Evolutionary conservation across 768 basidiomycete species (phyloP).

Genomic region (Mycena belliarum): DNA sequence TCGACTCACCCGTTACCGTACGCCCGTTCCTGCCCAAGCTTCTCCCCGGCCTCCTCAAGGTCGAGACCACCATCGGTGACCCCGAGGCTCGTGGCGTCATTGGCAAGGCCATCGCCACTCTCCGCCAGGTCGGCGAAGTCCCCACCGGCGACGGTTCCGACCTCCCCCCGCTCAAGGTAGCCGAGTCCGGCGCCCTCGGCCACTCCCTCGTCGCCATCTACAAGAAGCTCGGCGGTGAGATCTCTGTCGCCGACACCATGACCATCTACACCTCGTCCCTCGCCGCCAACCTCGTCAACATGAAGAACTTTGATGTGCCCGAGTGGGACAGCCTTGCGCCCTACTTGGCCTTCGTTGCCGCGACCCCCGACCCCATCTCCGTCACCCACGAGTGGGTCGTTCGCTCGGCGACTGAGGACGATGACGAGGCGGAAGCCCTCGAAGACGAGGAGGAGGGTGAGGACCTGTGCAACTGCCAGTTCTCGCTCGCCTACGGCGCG

Average conservation of each 20-base stretch:
- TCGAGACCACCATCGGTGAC: slow-evolving; percentile 92
- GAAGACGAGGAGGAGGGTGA: slow-evolving; percentile 98
- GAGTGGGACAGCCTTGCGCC: slow-evolving; percentile 85
- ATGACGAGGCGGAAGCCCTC: slow-evolving; percentile 61
- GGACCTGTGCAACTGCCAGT: slow-evolving; percentile 98
- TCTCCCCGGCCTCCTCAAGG: slow-evolving; percentile 93
- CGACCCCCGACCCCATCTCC: slow-evolving; percentile 64
- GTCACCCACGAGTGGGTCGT: slow-evolving; percentile 87
- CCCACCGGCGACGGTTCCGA: slow-evolving; percentile 89
- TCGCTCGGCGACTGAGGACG: slow-evolving; percentile 79
- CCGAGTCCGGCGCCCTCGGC: slow-evolving; percentile 67
- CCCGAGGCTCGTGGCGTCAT: slow-evolving; percentile 96
- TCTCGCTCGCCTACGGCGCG: slow-evolving; percentile 98
- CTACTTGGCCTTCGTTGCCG: slow-evolving; percentile 67
- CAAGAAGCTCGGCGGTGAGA: slow-evolving; percentile 76
- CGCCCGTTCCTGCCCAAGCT: slow-evolving; percentile 96
- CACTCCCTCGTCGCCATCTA: slow-evolving; percentile 73
- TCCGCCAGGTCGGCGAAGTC: slow-evolving; percentile 93
- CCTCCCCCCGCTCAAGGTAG: slow-evolving; percentile 80
- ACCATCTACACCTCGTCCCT: slow-evolving; percentile 74
- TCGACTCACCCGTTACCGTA: slow-evolving; percentile 92
- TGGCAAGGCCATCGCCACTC: slow-evolving; percentile 89
- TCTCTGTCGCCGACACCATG: slow-evolving; percentile 58
- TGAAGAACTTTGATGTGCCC: slow-evolving; percentile 88
- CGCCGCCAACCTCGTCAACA: slow-evolving; percentile 84